Percentiles rank a stretch among this genome's conserved stretches.
Evolutionary conservation across 768 basidiomycete species (phyloP).

Genomic region (Leucocoprinus sp.): DNA sequence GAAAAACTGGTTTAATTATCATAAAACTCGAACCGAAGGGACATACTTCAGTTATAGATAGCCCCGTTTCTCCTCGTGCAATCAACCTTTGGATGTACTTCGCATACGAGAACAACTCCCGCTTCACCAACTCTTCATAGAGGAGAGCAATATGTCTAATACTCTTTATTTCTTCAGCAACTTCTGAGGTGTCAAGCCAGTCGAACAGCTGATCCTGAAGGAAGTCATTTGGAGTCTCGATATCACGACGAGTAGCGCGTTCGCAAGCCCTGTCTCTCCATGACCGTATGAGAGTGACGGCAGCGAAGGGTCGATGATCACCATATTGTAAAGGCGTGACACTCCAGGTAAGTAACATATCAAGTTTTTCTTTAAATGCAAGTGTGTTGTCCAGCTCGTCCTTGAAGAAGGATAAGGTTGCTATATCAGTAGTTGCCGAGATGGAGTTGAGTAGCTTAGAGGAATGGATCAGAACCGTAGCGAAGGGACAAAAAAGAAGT

Average conservation of each 20-base stretch:
- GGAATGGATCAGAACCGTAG: constrained; percentile 5
- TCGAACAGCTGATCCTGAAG: constrained; percentile 74
- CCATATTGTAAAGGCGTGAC: constrained; percentile 77
- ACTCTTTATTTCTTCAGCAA: constrained; percentile 48
- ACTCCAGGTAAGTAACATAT: constrained; percentile 72
- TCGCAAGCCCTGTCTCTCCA: constrained; percentile 57
- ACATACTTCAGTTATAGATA: constrained; percentile 46
- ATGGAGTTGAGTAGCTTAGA: constrained; percentile 70
- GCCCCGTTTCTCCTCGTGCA: constrained; percentile 62
- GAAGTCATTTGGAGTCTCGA: constrained; percentile 49
- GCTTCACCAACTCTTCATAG: constrained; percentile 64
- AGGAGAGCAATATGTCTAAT: constrained; percentile 55
- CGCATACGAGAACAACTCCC: constrained; percentile 66
- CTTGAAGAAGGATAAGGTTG: constrained; percentile 49
- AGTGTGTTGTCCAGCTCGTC: constrained; percentile 30
- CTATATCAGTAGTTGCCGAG: constrained; percentile 53
- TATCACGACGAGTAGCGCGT: constrained; percentile 54
- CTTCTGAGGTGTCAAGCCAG: constrained; percentile 67
- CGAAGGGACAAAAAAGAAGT: neutral
- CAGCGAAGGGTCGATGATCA: constrained; percentile 71
- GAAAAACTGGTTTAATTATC: constrained; percentile 1
- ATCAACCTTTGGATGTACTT: constrained; percentile 75
- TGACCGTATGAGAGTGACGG: constrained; percentile 55
- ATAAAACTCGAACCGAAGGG: neutral
- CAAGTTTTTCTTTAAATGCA: constrained; percentile 59